Percentiles rank a stretch among this genome's conserved stretches.
phyloP scores from a whole-genome alignment of 2,329 filamentous ascomycete species.

The Lasiodiplodia sp. region DNA sequence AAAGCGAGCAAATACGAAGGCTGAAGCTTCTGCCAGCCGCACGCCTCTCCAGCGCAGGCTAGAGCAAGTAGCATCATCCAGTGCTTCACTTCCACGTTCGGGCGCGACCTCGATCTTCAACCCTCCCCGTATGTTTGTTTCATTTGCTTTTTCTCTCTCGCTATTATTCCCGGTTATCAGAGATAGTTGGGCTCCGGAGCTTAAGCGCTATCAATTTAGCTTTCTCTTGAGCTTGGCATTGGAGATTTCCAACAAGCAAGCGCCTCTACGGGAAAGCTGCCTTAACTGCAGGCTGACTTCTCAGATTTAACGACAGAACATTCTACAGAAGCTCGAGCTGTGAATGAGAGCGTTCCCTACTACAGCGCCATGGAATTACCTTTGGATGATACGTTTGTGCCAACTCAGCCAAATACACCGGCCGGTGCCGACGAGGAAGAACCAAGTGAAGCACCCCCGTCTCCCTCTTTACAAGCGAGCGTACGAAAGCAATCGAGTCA shows the following conservation, averaged over 20 bases:
- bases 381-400: neutral
- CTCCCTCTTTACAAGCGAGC: slow-evolving; percentile 8
- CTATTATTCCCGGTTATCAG: neutral
- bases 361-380: neutral
- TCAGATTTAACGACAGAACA: neutral
- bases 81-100: no score
- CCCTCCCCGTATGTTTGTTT: slow-evolving; percentile 4
- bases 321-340: neutral
- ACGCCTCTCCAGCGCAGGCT: neutral
- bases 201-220: no score
- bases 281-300: neutral
- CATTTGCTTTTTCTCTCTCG: neutral
- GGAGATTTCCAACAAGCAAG: neutral
- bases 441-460: neutral
- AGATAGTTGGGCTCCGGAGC: no score
- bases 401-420: neutral
- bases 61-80: neutral
- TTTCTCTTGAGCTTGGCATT: neutral
- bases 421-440: neutral
- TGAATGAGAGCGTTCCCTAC: neutral
- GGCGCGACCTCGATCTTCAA: slow-evolving; percentile 3
- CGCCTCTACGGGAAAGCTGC: no score
- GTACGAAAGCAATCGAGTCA: neutral
- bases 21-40: neutral
- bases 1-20: neutral